These are phyloP conservation scores for Metschnikowia similis DNA, from an alignment of 805 yeast species.

Conservation along the genomic window DNA sequence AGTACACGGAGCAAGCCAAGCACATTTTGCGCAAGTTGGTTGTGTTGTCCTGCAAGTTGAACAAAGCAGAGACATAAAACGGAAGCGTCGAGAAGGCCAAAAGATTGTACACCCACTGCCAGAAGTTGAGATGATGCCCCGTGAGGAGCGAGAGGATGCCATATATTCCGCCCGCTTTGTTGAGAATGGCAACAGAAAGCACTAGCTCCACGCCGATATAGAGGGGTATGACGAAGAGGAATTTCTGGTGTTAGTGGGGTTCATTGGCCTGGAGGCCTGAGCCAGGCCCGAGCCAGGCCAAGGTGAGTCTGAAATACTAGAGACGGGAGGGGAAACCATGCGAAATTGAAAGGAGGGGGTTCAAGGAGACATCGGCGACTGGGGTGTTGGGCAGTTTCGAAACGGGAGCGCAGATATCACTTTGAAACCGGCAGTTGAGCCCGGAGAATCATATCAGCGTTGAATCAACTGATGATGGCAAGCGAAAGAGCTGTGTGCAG, in stretches of 20 bases:
- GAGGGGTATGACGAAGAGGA: conserved; percentile 69
- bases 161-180: conserved; percentile 84
- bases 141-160: conserved; percentile 85
- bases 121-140: conserved; percentile 76
- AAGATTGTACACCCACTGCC: conserved; percentile 79
- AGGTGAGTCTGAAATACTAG: background rate
- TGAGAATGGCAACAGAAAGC: conserved; percentile 69
- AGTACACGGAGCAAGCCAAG: conserved; percentile 57
- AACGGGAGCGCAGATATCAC: too few relatives aligned
- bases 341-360: too few relatives aligned
- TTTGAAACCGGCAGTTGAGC: too few relatives aligned
- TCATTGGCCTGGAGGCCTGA: too few relatives aligned
- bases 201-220: conserved; percentile 84
- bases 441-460: too few relatives aligned
- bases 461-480: too few relatives aligned
- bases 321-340: background rate
- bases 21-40: conserved; percentile 61
- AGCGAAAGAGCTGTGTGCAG: too few relatives aligned
- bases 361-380: too few relatives aligned
- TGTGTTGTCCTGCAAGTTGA: conserved; percentile 30
- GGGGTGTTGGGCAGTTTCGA: too few relatives aligned
- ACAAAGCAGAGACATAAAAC: conserved; percentile 59
- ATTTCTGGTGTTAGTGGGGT: conserved; percentile 37
- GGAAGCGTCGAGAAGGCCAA: conserved; percentile 61
- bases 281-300: too few relatives aligned